A percentile compares a stretch with the other conserved stretches of the same genome.
These are phyloP conservation scores for Mycena haematopus DNA, from an alignment of 768 basidiomycete genomes.

Conservation along the genomic window DNA sequence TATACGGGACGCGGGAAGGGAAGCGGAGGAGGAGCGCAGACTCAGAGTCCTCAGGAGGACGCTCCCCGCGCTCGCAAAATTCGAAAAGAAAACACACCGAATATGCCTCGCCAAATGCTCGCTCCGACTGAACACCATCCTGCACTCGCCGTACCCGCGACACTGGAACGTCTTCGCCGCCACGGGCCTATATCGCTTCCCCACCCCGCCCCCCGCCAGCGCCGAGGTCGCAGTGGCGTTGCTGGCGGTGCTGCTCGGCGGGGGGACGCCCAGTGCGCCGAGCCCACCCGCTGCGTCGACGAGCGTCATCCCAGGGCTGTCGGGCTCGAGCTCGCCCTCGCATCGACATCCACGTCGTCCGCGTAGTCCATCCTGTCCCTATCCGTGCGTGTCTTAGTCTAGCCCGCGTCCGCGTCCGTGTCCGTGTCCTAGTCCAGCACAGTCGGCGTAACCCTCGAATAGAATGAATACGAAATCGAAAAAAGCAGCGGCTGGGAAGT, in stretches of 20 bases:
- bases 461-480: neutral
- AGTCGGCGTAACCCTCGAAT: too few relatives aligned
- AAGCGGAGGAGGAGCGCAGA: too few relatives aligned
- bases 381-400: neutral
- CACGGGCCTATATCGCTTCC: constrained; percentile 78
- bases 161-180: constrained; percentile 96
- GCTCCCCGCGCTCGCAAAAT: too few relatives aligned
- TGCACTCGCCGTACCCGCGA: constrained; percentile 92
- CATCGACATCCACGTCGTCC: constrained; percentile 15
- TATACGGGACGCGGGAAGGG: neutral
- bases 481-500: neutral
- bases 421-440: too few relatives aligned
- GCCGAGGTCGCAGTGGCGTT: neutral
- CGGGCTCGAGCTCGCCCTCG: constrained; percentile 11
- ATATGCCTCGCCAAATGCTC: constrained; percentile 97
- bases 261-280: neutral
- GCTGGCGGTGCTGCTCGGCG: neutral
- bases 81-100: constrained; percentile 55
- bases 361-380: constrained; percentile 1
- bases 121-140: constrained; percentile 95
- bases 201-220: constrained; percentile 33
- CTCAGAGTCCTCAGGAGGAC: too few relatives aligned
- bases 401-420: neutral
- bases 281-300: constrained; percentile 10
- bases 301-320: constrained; percentile 13